Base-by-base conservation (phyloP, 306 rosid species). In the Acmispon strigosus region DNA sequence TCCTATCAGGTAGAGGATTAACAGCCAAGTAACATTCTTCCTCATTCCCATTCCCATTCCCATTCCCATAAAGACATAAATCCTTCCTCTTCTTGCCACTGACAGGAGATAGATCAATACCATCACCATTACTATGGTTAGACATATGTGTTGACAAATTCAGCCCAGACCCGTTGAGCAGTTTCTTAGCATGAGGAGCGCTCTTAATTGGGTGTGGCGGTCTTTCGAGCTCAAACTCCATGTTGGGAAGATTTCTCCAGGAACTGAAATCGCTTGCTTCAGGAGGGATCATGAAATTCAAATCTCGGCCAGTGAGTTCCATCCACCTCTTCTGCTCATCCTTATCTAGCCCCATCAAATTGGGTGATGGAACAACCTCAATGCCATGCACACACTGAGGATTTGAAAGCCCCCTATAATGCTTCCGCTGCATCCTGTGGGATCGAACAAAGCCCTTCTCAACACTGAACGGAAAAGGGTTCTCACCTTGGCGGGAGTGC, bases 401-500 rank as follows among this genome's bases (percentile, higher is more conserved):
- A 44, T 86, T 86, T 19, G 91, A 86, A 32, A 86, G 83, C 12
- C 91, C 91, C 61, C 88, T 86, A 18, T 86, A 86, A 77, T 86
- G 88, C 83, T 86, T 86, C 49, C 91, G 72, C 58, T 86, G 91
- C 91, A 86, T 86, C 66, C 88, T 74, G 59, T 86, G 91, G 2
- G 90, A 86, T 63, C 86, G 84, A 70, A 81, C 90, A 81, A 86
- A 86, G 7, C 90, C 90, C 70, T 65, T 71, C 22, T 84, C 86
- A n/a, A 34, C 85, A 49, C 91, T 84, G 74, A 84, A 86, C 7
- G 91, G 91, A 71, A 84, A 86, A 1, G 83, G 85, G 10, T 78
- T 85, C 56, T 84, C 91, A 64, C 91, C 91, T 62, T 79, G 88
- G 55, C 91, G 91, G 39, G 91, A 86, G 60, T 86, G 91, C 22